Base-by-base conservation (phyloP, 257 asterid species). In the Fraxinus quadrangulata region DNA sequence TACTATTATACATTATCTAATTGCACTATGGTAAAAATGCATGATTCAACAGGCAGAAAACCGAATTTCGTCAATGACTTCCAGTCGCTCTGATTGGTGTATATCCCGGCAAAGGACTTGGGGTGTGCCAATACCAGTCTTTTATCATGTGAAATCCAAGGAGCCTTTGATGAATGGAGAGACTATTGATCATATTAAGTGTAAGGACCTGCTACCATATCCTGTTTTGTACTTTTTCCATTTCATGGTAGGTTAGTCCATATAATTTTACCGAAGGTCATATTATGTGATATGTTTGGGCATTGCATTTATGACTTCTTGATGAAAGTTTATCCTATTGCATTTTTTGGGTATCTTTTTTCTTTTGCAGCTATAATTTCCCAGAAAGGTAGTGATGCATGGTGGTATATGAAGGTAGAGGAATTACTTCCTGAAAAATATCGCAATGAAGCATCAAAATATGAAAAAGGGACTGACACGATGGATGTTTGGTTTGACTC, bases 401-500 rank as follows among this genome's bases (percentile, higher is more conserved):
- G 99, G 99, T 95, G 99, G 99, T 87, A 91, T 86, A 91, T 95
- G 99, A 72, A 87, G 67, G 93, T 93, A 42, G 99, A 95, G 83
- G 99, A 93, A 79, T 82, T 95, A 82, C 97, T 95, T 87, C 99
- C 99, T 26, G 96, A 89, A 80, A 88, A 86, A 66, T 93, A 93
- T 86, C 94, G 87, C 34, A 83, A 75, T 69, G 91, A 92, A 85
- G 97, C 98, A 80, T 84, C 97, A 63, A 84, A 81, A 73, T 93
- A 89, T 75, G 85, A 82, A 74, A 95, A 91, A 83, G 99, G 99
- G 82, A 89, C 92, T 3, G 99, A 95, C 79, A 95, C 98, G 17
- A 95, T 95, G 99, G 98, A 95, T 88, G 99, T 95, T 70, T 95
- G 99, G 99, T 95, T 95, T 85, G 99, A 95, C 86, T 95, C 99